Base-by-base conservation (phyloP, 306 rosid species). In the Dalbergia cultrata region DNA sequence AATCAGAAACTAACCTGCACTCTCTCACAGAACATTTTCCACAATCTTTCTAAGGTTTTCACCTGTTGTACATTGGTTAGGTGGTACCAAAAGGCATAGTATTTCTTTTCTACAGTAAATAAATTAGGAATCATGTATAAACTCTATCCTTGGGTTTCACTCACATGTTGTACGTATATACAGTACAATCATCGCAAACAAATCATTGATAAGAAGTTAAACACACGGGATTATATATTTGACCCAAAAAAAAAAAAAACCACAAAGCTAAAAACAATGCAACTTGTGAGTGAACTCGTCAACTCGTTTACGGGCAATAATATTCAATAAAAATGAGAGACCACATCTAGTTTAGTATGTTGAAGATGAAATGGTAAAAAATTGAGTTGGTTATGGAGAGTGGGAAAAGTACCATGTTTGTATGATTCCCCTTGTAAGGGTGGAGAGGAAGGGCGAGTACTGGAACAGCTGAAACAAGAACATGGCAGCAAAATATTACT, bases 1-100 rank as follows among this genome's bases (percentile, higher is more conserved):
- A 68, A 54, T 49, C 5, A 62, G 9, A 74, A 63, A 67, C 87
- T 67, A 84, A 85, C 91, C 88, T 89, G 87, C 10, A 90, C 76
- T 83, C 75, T 86, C 52, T 74, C 80, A 78, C 68, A 33, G 74
- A 87, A 78, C 57, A 83, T 34, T 80, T 85, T 87, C 81, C 87
- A 82, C 14, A 84, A 44, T 65, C 76, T 81, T 78, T 80, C 74
- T 26, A 67, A 47, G 80, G 66, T 82, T 82, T 57, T 86, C 84
- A 73, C 86, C 86, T 85, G 90, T 53, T 63, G 63, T 82, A 67
- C 75, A 80, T 80, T 64, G 49, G 78, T 65, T 52, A 81, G 72
- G 47, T 17, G 21, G 37, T 13, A 6, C 52, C 64, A 44, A 78
- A 73, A 78, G 43, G 58, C 49, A 79, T n/a, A 19, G 82, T 57